Evolutionary conservation across 495 filamentous ascomycete genomes (phyloP), one percentile per base, ranked within the genome.

Genomic region (Podospora pseudopauciseta): DNA sequence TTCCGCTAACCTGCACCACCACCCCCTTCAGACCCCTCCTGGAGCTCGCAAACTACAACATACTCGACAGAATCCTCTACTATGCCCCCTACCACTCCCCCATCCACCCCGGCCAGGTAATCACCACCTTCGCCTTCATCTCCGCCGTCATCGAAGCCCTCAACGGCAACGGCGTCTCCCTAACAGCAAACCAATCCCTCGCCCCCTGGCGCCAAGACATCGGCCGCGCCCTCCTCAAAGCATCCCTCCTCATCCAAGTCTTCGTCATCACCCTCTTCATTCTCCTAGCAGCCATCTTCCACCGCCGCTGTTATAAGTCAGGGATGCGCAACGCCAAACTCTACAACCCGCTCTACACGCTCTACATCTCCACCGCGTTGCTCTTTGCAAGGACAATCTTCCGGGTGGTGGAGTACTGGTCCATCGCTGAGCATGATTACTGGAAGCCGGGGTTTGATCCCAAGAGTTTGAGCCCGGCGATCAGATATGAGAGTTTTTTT

Each of bases 81-180:
- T 93, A 92, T 78, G 87, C 91, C 34, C 92, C 92, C 0, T 90
- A 93, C 69, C 85, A 89, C 68, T 88, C 90, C 0, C 90, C 91
- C 0, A 88, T 94, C 65, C 89, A 94, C 74, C 92, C 91, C 0
- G 90, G 90, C 3, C 87, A 90, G 2, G 90, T 93, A 20, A 81
- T 91, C 65, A 88, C 87, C 4, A 92, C 90, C n/a, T 94, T 95
- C 73, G 77, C 87, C 59, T 86, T 84, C 32, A 75, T 94, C 60
- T 88, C 88, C 5, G 71, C 75, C 9, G 72, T 87, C 0, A 84
- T 93, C 67, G 92, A 92, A 76, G 76, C 77, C 18, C 79, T 94
- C 23, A 93, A 89, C 67, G 90, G 82, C 6, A 85, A 87, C 66
- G 92, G 91, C n/a, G 91, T 87, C 0, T 77, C 86, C 26, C 79